Percentiles rank a stretch among this genome's conserved stretches.
These are phyloP conservation scores for Solanum arcanum DNA, from an alignment of 257 asterid genomes.

Conservation along the genomic window DNA sequence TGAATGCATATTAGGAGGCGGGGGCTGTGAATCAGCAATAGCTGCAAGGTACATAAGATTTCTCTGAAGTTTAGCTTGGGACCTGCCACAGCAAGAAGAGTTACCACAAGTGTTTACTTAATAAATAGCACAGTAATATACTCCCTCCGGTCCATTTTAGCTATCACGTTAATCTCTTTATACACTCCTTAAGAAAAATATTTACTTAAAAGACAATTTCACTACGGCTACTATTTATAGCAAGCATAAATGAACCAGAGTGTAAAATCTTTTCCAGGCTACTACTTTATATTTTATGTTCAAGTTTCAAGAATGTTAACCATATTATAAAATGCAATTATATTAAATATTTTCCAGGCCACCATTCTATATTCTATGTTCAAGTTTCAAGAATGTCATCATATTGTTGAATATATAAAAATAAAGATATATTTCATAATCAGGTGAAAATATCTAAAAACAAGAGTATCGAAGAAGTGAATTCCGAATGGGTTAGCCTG, in stretches of 20 bases:
- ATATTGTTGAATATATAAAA: neutral
- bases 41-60: slow-evolving; percentile 97
- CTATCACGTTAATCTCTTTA: neutral
- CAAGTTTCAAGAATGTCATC: neutral
- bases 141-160: neutral
- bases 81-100: slow-evolving; percentile 23
- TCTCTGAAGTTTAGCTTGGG: slow-evolving; percentile 81
- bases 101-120: neutral
- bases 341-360: neutral
- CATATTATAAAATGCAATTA: neutral
- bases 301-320: neutral
- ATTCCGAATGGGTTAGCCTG: neutral
- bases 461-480: neutral
- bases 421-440: neutral
- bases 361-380: neutral
- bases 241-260: neutral
- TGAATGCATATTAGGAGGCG: slow-evolving; percentile 71
- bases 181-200: neutral
- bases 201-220: neutral
- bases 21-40: slow-evolving; percentile 97
- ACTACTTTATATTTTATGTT: neutral
- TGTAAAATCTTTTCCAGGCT: neutral
- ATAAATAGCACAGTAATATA: neutral
- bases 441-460: neutral
- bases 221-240: neutral